Percentiles rank a stretch among this genome's conserved stretches.
Evolutionary conservation across 805 yeast species (phyloP).

Genomic region (Hanseniaspora nectarophila): DNA sequence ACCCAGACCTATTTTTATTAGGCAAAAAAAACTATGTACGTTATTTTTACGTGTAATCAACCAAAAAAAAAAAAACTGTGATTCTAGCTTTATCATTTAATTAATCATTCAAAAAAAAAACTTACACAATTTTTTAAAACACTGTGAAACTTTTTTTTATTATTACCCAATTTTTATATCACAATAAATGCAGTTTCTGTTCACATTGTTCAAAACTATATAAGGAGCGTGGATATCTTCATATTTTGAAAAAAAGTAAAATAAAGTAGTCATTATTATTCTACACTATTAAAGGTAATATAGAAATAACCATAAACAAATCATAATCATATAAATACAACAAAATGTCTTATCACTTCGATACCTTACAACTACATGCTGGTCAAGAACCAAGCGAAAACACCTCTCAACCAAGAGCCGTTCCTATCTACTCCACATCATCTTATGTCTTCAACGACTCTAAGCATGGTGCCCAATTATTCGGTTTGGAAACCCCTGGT

Average conservation of each 20-base stretch:
- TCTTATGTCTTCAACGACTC: conserved; percentile 82
- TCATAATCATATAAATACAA: not conserved
- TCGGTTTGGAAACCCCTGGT: conserved; percentile 74
- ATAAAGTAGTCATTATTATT: too few relatives aligned
- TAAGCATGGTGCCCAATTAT: conserved; percentile 82
- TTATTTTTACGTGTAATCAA: too few relatives aligned
- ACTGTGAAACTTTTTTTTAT: not conserved
- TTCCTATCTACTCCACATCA: conserved; percentile 84
- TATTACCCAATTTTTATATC: not conserved
- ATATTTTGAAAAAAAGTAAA: too few relatives aligned
- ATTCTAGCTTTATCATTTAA: not conserved
- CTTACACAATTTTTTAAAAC: not conserved
- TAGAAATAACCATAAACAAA: not conserved
- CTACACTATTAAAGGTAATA: too few relatives aligned
- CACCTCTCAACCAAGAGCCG: conserved; percentile 67
- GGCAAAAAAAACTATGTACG: not conserved
- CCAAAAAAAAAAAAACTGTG: not conserved
- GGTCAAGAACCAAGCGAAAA: conserved; percentile 66
- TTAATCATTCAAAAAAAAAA: not conserved
- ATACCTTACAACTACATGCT: conserved; percentile 87
- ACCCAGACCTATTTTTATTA: too few relatives aligned
- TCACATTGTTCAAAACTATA: too few relatives aligned
- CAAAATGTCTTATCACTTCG: conserved; percentile 55
- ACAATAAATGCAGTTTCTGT: too few relatives aligned
- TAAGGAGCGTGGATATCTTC: too few relatives aligned